A percentile compares a stretch with the other conserved stretches of the same genome.
These are phyloP conservation scores for Sistotremastrum niveocremeum DNA, from an alignment of 768 basidiomycete species.

Conservation along the genomic window DNA sequence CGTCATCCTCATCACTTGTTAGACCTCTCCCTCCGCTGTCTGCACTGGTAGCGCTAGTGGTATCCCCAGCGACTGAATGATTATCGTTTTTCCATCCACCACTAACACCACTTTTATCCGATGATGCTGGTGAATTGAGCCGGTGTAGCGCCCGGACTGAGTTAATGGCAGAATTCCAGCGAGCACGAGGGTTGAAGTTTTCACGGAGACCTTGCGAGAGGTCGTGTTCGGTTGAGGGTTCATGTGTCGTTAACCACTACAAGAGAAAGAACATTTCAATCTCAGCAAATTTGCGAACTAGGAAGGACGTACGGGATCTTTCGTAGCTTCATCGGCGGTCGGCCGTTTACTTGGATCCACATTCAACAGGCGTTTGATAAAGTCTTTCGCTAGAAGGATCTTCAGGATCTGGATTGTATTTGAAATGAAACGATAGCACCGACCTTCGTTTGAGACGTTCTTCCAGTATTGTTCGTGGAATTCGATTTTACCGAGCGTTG, in stretches of 20 bases:
- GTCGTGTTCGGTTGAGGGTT: constrained; percentile 59
- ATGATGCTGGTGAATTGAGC: constrained; percentile 10
- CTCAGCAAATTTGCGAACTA: background rate
- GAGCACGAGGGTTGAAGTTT: constrained; percentile 64
- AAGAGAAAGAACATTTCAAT: constrained; percentile 1
- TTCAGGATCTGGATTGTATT: background rate
- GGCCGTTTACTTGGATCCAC: constrained; percentile 59
- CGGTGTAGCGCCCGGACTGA: constrained; percentile 27
- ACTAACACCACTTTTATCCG: constrained; percentile 14
- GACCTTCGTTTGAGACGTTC: constrained; percentile 71
- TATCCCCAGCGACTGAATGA: too few species aligned
- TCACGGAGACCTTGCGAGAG: constrained; percentile 60
- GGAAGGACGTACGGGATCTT: constrained; percentile 39
- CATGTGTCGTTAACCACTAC: constrained; percentile 64
- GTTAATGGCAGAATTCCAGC: constrained; percentile 61
- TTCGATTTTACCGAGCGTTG: constrained; percentile 69
- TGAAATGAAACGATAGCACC: constrained; percentile 4
- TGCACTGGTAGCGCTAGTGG: constrained; percentile 7
- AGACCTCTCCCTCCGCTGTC: constrained; percentile 19
- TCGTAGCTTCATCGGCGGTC: constrained; percentile 58
- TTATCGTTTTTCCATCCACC: constrained; percentile 22
- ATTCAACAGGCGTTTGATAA: constrained; percentile 59
- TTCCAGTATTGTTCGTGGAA: constrained; percentile 95
- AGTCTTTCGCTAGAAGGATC: constrained; percentile 54
- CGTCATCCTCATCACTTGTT: constrained; percentile 20